These are phyloP conservation scores for Ciborinia camelliae DNA, from an alignment of 2,329 filamentous ascomycete species.

Conservation along the genomic window DNA sequence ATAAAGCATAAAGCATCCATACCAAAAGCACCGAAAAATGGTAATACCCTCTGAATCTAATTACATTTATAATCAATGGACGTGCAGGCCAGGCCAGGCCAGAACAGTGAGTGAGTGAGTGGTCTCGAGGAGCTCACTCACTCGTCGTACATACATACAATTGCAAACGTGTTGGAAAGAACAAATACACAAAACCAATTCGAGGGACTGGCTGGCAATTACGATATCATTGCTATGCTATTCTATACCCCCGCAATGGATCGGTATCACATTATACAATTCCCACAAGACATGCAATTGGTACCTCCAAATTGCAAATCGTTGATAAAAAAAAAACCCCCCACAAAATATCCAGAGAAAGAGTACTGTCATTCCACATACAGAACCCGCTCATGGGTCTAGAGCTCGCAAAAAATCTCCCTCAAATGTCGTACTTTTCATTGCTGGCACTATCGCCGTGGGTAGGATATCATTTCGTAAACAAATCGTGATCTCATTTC, in stretches of 20 bases:
- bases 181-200: no score
- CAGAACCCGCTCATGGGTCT: background rate
- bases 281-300: background rate
- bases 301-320: background rate
- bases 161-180: no score
- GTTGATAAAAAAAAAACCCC: background rate
- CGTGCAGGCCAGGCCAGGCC: no score
- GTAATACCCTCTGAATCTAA: no score
- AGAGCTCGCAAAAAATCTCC: background rate
- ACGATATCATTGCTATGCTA: constrained; percentile 5
- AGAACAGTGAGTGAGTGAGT: no score
- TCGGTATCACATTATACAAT: background rate
- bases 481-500: constrained; percentile 21
- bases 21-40: no score
- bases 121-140: no score
- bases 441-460: background rate
- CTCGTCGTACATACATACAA: no score
- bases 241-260: background rate
- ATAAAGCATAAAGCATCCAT: no score
- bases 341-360: background rate
- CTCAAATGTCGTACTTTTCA: constrained; percentile 10
- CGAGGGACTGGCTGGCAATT: background rate
- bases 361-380: background rate
- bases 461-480: constrained; percentile 22
- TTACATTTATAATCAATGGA: no score